Evolutionary conservation across 2,329 filamentous ascomycete genomes (phyloP), one percentile per base, ranked within the genome.

Genomic region (Aureobasidium mangrovei): DNA sequence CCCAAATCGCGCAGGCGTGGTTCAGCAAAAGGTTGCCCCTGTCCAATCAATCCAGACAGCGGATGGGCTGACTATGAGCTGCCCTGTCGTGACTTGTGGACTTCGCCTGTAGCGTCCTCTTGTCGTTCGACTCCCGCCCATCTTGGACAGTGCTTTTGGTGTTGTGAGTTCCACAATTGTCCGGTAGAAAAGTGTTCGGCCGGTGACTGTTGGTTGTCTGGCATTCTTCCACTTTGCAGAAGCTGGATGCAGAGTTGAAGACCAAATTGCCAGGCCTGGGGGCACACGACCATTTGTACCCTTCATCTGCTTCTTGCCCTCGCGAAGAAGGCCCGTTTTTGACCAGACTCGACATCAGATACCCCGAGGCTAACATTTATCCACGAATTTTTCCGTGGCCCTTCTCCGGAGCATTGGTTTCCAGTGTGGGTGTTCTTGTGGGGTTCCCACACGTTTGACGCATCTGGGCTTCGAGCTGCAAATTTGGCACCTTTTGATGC

Each of bases 281-380:
- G 53, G 32, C 43, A 41, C 53, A 42, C 53, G 42, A 47, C 28
- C 53, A 47, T 54, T 54, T 54, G 45, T 48, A 47, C 38, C 43
- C 44, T 54, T 48, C 24, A 29, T 42, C 43, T 12, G 48, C 41
- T 35, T 29, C 42, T 39, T 45, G 33, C 52, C 31, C 36, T 49
- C n/a, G n/a, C 53, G 38, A 48, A 54, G 38, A 54, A 54, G 53
- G 53, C 53, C 53, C 53, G 53, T 47, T 54, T 54, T 26, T 38
- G 38, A 40, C n/a, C n/a, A 47, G 35, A 54, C 31, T 33, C 44
- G 39, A 18, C 38, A 47, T 28, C 5, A 42, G 28, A 54, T 54
- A 46, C 53, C 53, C 53, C 53, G 53, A 54, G 53, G 53, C 53
- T 54, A 54, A 48, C 33, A 51, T 51, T 51, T 44, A 53, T 26